These are phyloP conservation scores for Cryphonectria parasitica DNA, from an alignment of 2,329 filamentous ascomycete genomes.

Conservation along the genomic window DNA sequence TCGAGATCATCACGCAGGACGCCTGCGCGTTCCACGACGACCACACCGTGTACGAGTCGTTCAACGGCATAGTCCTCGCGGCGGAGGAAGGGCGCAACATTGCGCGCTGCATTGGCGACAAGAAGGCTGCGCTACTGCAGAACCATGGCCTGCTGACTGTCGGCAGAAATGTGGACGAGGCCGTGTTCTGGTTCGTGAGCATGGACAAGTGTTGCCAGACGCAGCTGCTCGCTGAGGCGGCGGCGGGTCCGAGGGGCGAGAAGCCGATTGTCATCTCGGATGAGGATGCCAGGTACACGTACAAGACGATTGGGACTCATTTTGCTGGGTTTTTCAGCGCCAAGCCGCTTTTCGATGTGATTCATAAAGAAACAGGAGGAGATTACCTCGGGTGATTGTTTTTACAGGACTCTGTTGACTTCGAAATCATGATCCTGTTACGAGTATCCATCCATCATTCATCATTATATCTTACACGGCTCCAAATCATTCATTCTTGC, in stretches of 20 bases:
- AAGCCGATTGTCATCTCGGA: slow-evolving; percentile 69
- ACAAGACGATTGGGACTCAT: slow-evolving; percentile 65
- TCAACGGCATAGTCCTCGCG: slow-evolving; percentile 55
- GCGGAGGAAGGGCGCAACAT: slow-evolving; percentile 55
- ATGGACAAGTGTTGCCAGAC: slow-evolving; percentile 53
- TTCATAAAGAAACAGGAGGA: slow-evolving; percentile 28
- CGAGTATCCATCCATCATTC: no score
- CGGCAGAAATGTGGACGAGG: slow-evolving; percentile 53
- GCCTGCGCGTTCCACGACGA: slow-evolving; percentile 63
- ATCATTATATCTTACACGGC: not conserved
- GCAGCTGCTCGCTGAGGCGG: slow-evolving; percentile 60
- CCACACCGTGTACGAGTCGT: slow-evolving; percentile 43
- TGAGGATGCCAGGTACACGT: slow-evolving; percentile 70
- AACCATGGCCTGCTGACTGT: slow-evolving; percentile 60
- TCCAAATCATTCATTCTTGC: not conserved
- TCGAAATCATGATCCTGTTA: not conserved
- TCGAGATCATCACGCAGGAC: slow-evolving; percentile 70
- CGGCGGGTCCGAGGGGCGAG: slow-evolving; percentile 63
- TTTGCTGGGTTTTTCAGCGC: slow-evolving; percentile 71
- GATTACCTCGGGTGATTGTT: slow-evolving; percentile 22
- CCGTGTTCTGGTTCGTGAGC: slow-evolving; percentile 58
- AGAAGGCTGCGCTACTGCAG: slow-evolving; percentile 57
- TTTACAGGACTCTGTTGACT: not conserved
- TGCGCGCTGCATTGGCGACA: slow-evolving; percentile 49
- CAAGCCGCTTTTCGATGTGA: slow-evolving; percentile 71